Conservation (phyloP, 169 alveolate genomes). For the Babesia bigemina region DNA sequence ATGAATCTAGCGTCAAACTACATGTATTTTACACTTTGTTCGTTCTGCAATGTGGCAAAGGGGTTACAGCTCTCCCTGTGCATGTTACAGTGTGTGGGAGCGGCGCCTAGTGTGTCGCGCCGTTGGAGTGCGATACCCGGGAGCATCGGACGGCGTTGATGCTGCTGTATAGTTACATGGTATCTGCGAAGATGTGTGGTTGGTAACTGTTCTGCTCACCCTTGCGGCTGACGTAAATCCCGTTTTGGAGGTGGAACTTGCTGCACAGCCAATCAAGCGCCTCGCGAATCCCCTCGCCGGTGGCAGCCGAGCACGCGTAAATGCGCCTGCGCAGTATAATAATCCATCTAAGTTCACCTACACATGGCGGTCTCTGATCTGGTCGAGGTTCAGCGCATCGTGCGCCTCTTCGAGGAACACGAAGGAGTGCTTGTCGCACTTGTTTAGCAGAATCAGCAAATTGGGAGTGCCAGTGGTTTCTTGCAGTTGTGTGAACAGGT, state of each 20-base stretch:
- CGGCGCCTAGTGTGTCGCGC: no score
- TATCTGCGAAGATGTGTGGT: neutral
- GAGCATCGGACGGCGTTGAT: neutral
- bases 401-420: conserved; percentile 42
- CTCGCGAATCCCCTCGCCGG: conserved; percentile 52
- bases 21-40: no score
- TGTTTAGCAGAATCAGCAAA: conserved; percentile 40
- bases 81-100: no score
- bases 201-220: neutral
- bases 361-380: conserved; percentile 49
- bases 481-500: conserved; percentile 20
- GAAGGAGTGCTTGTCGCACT: conserved; percentile 52
- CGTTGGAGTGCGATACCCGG: neutral
- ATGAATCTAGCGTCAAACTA: no score
- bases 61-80: no score
- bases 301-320: conserved; percentile 36
- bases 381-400: conserved; percentile 32
- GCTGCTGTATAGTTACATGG: neutral
- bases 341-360: neutral
- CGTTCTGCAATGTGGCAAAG: no score
- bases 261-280: conserved; percentile 59
- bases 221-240: conserved; percentile 24
- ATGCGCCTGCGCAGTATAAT: conserved; percentile 16
- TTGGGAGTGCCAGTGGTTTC: conserved; percentile 23
- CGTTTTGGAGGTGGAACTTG: conserved; percentile 31